A percentile compares a stretch with the other conserved stretches of the same genome.
phyloP scores from a whole-genome alignment of 2,329 filamentous ascomycete species.

The Xylariaceae sp. region DNA sequence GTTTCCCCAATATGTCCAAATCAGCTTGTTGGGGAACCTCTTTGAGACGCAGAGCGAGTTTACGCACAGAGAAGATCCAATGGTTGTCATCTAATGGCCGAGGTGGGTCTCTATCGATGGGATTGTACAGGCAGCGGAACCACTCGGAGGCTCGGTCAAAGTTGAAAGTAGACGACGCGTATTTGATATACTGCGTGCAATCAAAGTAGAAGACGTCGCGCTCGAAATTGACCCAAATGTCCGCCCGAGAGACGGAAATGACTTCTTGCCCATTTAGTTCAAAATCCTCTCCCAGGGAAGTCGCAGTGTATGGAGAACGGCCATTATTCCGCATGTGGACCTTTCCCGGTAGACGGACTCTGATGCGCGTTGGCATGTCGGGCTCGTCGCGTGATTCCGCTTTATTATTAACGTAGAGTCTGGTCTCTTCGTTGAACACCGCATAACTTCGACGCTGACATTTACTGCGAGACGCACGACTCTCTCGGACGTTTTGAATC shows the following conservation, averaged over 20 bases:
- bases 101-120: background rate
- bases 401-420: too few species aligned
- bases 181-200: background rate
- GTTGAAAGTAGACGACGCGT: background rate
- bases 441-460: too few species aligned
- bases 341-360: too few species aligned
- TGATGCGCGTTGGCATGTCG: too few species aligned
- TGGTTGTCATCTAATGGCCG: background rate
- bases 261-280: too few species aligned
- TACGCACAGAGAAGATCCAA: background rate
- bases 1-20: background rate
- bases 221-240: background rate
- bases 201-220: background rate
- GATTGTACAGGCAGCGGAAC: background rate
- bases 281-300: too few species aligned
- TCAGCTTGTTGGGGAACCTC: background rate
- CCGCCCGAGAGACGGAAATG: background rate
- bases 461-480: too few species aligned
- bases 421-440: too few species aligned
- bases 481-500: too few species aligned
- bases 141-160: background rate
- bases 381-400: too few species aligned
- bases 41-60: background rate
- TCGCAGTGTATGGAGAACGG: too few species aligned
- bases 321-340: too few species aligned